Conservation (phyloP, 73 alveolate genomes). For the Tetrahymena malaccensis region DNA sequence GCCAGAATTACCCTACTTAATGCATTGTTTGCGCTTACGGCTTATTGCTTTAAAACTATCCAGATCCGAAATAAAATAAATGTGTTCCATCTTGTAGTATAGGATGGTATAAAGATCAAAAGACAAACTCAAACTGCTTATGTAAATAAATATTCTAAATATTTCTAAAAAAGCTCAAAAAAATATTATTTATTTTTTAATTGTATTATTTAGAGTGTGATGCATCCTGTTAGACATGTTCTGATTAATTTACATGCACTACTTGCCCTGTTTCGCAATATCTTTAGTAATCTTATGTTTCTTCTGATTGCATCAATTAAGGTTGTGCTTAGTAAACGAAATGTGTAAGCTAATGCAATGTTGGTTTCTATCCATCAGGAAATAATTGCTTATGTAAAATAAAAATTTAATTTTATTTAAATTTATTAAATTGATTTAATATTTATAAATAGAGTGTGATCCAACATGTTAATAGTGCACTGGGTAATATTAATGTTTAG, state of each 20-base stretch:
- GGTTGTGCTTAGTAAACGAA: too few species aligned
- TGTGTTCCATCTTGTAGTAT: not conserved
- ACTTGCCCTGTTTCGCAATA: not conserved
- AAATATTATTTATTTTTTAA: too few species aligned
- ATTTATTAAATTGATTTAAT: too few species aligned
- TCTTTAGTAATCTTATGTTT: not conserved
- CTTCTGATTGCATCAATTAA: too few species aligned
- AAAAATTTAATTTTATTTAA: too few species aligned
- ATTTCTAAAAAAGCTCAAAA: too few species aligned
- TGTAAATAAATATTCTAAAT: not conserved
- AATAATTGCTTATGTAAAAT: too few species aligned
- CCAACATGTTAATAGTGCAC: too few species aligned
- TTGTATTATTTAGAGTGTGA: not conserved
- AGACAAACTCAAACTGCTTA: not conserved
- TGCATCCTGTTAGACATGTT: not conserved
- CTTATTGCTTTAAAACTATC: not conserved
- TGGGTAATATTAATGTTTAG: too few species aligned
- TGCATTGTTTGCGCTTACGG: not conserved
- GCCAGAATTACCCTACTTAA: not conserved
- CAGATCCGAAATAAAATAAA: not conserved
- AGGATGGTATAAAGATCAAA: not conserved
- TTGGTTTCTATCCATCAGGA: not conserved
- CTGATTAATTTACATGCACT: not conserved
- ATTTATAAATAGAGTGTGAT: too few species aligned
- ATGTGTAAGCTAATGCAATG: not conserved